Evolutionary conservation across 768 basidiomycete species (phyloP).

Genomic region (Boletales sp.): DNA sequence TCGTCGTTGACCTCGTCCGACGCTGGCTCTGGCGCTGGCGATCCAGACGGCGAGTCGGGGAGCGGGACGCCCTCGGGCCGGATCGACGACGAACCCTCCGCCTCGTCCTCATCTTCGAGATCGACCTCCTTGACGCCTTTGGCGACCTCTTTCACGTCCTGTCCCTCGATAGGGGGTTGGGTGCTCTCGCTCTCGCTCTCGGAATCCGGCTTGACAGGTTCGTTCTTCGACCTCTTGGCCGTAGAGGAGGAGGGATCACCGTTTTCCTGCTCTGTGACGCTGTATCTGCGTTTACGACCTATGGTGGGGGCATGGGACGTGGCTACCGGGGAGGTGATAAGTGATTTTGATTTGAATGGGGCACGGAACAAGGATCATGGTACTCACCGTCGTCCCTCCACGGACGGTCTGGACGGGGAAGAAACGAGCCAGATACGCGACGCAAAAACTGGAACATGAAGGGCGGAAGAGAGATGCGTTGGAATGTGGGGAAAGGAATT

Average conservation of each 20-base stretch:
- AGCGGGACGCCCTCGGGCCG: conserved; percentile 35
- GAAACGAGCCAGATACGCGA: conserved; percentile 65
- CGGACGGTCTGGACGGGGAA: conserved; percentile 68
- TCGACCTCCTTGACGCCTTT: conserved; percentile 68
- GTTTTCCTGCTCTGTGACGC: conserved; percentile 40
- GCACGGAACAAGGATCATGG: conserved; percentile 9
- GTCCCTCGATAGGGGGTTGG: conserved; percentile 29
- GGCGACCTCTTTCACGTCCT: conserved; percentile 67
- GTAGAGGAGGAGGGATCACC: conserved; percentile 28
- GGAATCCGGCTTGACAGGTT: conserved; percentile 25
- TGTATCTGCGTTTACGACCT: conserved; percentile 63
- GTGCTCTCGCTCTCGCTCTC: conserved; percentile 14
- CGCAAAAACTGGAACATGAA: conserved; percentile 66
- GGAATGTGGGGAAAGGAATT: too few relatives aligned
- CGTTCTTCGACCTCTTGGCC: conserved; percentile 34
- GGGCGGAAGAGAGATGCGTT: too few relatives aligned
- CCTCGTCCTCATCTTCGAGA: conserved; percentile 39
- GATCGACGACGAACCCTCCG: conserved; percentile 10
- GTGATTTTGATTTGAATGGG: not conserved
- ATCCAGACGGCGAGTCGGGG: conserved; percentile 35
- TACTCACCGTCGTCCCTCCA: conserved; percentile 75
- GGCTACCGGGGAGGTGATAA: conserved; percentile 37
- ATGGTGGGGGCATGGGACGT: conserved; percentile 73
- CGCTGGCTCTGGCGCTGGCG: conserved; percentile 14
- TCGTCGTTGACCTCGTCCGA: conserved; percentile 12